Base-by-base conservation (phyloP, 352 stramenopile species). In the Pythium folliculosum region DNA sequence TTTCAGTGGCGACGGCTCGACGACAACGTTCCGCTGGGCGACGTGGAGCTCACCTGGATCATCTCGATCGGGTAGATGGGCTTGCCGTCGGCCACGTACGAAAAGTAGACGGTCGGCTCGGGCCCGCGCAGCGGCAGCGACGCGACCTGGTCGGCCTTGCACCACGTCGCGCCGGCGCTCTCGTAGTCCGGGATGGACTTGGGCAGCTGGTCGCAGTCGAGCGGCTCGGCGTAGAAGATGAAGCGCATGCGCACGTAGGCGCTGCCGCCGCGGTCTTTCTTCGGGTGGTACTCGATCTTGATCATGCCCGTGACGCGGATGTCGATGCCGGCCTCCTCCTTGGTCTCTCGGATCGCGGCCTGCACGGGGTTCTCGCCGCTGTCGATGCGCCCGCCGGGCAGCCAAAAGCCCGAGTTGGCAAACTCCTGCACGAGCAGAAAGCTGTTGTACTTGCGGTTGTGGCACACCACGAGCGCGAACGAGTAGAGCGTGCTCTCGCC, bases 161-260 rank as follows among this genome's bases (percentile, higher is more conserved):
- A 92, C 87, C 87, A 95, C 44, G 86, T 90, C 17, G 87, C 87
- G 7, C 87, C 87, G 14, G 80, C 84, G 50, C 87, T 95, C 68
- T 95, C 87, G 51, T 94, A 95, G 56, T 95, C 85, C n/a, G 87
- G 87, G 57, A 95, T 94, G 5, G 85, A 94, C 65, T 95, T 95
- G 14, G 87, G 87, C 10, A 84, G 76, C 60, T 94, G 85, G 53
- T 91, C 79, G 51, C 78, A 86, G 65, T 95, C 77, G 27, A 93
- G 19, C 14, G 87, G 87, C 62, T 94, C 86, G 32, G 84, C 87
- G 60, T 89, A 88, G 60, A 93, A 94, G 45, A 95, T 81, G 65
- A 95, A 93, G 37, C 87, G 87, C 87, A 95, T 93, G 60, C 87
- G 84, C 32, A 95, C 87, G 45, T 95, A 95, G 53, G 88, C 76